Percentiles rank a stretch among this genome's conserved stretches.
Conservation (phyloP, 2,329 filamentous ascomycete species). For the Chlorencoelia australis region DNA sequence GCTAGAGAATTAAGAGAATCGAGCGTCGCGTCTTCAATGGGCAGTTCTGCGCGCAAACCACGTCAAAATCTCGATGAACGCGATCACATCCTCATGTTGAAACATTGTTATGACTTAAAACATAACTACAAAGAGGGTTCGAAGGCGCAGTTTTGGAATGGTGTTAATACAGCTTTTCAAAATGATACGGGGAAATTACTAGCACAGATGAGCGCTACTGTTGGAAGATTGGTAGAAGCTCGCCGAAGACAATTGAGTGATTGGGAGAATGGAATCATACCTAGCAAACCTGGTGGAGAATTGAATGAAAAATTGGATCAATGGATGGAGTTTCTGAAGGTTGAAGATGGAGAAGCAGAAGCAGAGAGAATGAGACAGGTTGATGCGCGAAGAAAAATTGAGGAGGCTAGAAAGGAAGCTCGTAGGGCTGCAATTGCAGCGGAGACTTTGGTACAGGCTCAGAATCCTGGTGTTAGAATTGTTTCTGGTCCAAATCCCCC, state of each 20-base stretch:
- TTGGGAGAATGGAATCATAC: slow-evolving; percentile 25
- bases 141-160: slow-evolving; percentile 26
- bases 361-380: slow-evolving; percentile 26
- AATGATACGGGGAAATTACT: slow-evolving; percentile 24
- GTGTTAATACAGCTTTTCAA: slow-evolving; percentile 24
- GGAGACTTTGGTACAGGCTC: slow-evolving; percentile 14
- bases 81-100: slow-evolving; percentile 26
- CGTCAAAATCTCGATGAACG: slow-evolving; percentile 26
- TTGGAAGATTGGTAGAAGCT: slow-evolving; percentile 24
- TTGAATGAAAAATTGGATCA: slow-evolving; percentile 24
- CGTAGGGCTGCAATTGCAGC: slow-evolving; percentile 24
- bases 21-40: slow-evolving; percentile 21
- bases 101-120: slow-evolving; percentile 23
- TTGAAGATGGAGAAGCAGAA: slow-evolving; percentile 26
- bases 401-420: slow-evolving; percentile 25
- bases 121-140: slow-evolving; percentile 26
- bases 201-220: slow-evolving; percentile 27
- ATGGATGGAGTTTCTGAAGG: slow-evolving; percentile 27
- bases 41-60: slow-evolving; percentile 24
- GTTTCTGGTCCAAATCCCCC: slow-evolving; percentile 11
- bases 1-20: slow-evolving; percentile 24
- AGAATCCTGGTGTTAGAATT: slow-evolving; percentile 13
- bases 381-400: slow-evolving; percentile 23
- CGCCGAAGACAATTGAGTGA: slow-evolving; percentile 24
- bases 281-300: slow-evolving; percentile 24